These are phyloP conservation scores for Saprolegnia parasitica DNA, from an alignment of 352 stramenopile genomes.

Conservation along the genomic window DNA sequence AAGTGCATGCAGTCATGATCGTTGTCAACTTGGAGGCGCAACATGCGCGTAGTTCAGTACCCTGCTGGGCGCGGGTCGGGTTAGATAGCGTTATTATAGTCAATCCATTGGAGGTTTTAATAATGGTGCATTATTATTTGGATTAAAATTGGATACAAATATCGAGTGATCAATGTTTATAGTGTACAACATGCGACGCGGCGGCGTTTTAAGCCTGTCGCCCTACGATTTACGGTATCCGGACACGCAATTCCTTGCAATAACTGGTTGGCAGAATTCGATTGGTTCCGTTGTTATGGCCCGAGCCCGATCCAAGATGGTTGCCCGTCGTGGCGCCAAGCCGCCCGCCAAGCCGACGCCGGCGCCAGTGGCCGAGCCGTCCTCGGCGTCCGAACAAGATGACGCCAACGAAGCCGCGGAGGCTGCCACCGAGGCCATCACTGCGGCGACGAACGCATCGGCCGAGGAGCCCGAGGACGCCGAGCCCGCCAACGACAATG, in stretches of 20 bases:
- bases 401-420: not conserved
- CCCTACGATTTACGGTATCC: not conserved
- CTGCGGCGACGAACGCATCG: not conserved
- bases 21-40: too few species aligned
- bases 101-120: too few species aligned
- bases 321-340: not conserved
- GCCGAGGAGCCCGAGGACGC: not conserved
- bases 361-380: not conserved
- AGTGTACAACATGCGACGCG: not conserved
- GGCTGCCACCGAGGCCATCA: not conserved
- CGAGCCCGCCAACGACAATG: not conserved
- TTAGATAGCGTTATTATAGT: too few species aligned
- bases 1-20: too few species aligned
- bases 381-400: not conserved
- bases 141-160: not conserved
- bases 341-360: too few species aligned
- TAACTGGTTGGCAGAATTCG: slow-evolving; percentile 18
- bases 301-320: slow-evolving; percentile 15
- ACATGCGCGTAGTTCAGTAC: too few species aligned
- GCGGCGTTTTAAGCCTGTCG: not conserved
- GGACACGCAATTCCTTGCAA: not conserved
- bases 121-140: not conserved
- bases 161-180: not conserved
- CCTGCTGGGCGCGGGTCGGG: too few species aligned
- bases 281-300: slow-evolving; percentile 5